Percentiles rank a stretch among this genome's conserved stretches.
These are phyloP conservation scores for Schrenkiella parvula DNA, from an alignment of 345 rosid genomes.

Conservation along the genomic window DNA sequence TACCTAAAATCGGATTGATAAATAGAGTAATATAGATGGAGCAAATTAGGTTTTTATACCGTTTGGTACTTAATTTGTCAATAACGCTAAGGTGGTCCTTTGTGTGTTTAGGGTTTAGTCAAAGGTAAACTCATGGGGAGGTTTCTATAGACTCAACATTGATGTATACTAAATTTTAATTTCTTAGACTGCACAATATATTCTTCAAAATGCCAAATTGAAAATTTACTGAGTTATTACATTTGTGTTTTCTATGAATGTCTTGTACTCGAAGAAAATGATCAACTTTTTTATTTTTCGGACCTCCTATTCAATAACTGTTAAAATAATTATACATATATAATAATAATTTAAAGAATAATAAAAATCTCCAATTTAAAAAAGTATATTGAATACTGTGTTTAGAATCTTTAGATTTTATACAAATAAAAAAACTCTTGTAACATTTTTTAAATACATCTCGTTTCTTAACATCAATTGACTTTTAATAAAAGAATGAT, in stretches of 20 bases:
- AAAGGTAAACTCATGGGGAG: neutral
- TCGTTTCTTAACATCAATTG: neutral
- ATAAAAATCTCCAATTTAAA: neutral
- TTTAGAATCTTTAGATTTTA: neutral
- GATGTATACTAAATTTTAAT: neutral
- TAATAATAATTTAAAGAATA: too few species aligned
- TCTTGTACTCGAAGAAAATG: neutral
- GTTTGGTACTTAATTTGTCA: neutral
- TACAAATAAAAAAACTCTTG: neutral
- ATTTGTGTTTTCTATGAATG: neutral
- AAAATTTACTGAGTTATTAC: neutral
- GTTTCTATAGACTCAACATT: neutral
- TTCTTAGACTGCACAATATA: neutral
- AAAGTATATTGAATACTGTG: neutral
- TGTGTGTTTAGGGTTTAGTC: neutral
- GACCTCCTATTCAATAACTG: too few species aligned
- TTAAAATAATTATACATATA: too few species aligned
- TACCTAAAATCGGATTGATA: too few species aligned
- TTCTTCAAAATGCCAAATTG: neutral
- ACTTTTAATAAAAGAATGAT: neutral
- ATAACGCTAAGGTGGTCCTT: neutral
- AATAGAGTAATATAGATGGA: too few species aligned
- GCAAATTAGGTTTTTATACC: neutral
- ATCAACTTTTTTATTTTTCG: too few species aligned
- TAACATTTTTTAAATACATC: neutral